Base-by-base conservation (phyloP, 78 protist species). In the Dictyostelium brefeldianum region DNA sequence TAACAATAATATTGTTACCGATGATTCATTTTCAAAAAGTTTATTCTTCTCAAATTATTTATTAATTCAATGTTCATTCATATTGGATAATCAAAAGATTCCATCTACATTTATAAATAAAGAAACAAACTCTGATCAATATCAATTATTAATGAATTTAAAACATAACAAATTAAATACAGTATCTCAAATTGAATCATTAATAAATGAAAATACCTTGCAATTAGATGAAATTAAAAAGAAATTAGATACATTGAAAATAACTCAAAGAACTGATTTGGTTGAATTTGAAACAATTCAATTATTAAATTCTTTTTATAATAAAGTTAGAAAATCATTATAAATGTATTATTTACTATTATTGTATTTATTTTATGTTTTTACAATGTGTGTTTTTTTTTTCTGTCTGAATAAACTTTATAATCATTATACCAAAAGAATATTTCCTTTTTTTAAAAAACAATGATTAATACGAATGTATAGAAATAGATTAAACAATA, bases 301-400 rank as follows among this genome's bases (percentile, higher is more conserved):
- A 14, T 20, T 48, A 31, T 46, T 82, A 5, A 82, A 70, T 62
- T 62, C 79, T 29, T 82, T 54, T 77, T 82, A 65, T 65, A 82
- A 65, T 41, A 69, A 82, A 82, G 51, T 82, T 5, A 82, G 90
- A 36, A 69, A 69, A 51, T 82, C 90, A 53, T 69, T 81, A 29
- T 67, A 81, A 81, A 12, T 43, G 43, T 36, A 36, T 36, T 36
- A 36, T 36, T 36, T 36, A 36, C 2, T 36, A n/a, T n/a, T n/a
- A n/a, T n/a, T 36, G 43, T 3, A 36, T 36, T 36, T 36, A 2
- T 36, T 36, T 36, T 3, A 36, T 36, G 43, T 36, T 36, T 3
- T 36, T 3, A 36, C 2, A 36, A 36, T 36, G 2, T n/a, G n/a
- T n/a, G 2, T 36, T 36, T 36, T 36, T 36, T 36, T 36, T 36